Conservation (phyloP, 164 flowering plant genomes). For the Magnolia kwangsiensis region DNA sequence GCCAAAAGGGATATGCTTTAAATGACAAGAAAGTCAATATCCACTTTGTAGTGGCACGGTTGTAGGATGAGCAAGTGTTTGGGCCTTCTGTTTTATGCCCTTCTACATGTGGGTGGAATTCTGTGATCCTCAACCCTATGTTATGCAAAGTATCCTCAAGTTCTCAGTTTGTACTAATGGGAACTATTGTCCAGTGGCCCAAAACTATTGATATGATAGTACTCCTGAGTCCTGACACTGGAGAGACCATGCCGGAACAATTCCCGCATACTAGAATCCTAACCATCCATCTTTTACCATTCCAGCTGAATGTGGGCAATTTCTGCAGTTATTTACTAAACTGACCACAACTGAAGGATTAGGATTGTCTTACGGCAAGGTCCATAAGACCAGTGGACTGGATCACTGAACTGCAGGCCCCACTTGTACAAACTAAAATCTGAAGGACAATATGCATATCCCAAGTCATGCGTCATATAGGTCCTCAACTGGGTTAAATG, state of each 20-base stretch:
- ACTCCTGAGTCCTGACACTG: not conserved
- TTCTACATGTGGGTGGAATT: not conserved
- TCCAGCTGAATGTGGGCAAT: no score
- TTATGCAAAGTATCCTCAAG: not conserved
- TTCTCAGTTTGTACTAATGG: not conserved
- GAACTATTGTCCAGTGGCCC: not conserved
- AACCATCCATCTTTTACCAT: not conserved
- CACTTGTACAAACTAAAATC: not conserved
- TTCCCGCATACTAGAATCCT: not conserved
- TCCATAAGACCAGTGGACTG: not conserved
- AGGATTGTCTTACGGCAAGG: not conserved
- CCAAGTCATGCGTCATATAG: not conserved
- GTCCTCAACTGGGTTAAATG: no score
- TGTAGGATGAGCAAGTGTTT: no score
- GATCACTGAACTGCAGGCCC: not conserved
- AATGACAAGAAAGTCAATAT: not conserved
- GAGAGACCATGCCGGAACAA: no score
- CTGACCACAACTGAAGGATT: not conserved
- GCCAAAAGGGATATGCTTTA: not conserved
- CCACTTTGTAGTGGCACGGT: not conserved
- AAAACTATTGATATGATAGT: not conserved
- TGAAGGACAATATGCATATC: not conserved
- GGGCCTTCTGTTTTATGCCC: not conserved
- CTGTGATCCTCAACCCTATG: not conserved
- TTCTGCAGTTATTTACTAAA: no score